These are phyloP conservation scores for Phytophthora melonis DNA, from an alignment of 352 stramenopile species.

Conservation along the genomic window DNA sequence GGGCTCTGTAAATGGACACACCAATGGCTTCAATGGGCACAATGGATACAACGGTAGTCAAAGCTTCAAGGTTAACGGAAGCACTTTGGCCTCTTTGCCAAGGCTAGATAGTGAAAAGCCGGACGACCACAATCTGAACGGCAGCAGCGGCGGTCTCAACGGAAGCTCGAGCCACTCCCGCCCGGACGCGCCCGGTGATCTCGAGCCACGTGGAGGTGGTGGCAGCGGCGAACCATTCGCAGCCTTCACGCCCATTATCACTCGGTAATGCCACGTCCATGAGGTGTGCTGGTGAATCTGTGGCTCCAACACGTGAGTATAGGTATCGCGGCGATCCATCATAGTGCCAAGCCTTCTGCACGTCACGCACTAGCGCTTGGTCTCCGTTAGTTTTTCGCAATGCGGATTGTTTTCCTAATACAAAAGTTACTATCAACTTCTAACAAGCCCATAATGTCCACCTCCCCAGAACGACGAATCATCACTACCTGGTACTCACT, in stretches of 20 bases:
- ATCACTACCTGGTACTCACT: background rate
- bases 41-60: slow-evolving; percentile 26
- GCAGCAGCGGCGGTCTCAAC: slow-evolving; percentile 29
- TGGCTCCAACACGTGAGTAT: slow-evolving; percentile 13
- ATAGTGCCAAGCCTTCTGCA: slow-evolving; percentile 21
- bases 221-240: slow-evolving; percentile 75
- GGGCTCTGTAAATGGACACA: slow-evolving; percentile 3
- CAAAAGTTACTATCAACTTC: slow-evolving; percentile 45
- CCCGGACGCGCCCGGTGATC: background rate
- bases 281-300: slow-evolving; percentile 9
- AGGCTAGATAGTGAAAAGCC: slow-evolving; percentile 32
- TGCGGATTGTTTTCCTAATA: slow-evolving; percentile 34
- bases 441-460: slow-evolving; percentile 13
- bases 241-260: slow-evolving; percentile 89
- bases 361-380: slow-evolving; percentile 18
- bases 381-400: slow-evolving; percentile 24
- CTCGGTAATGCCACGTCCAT: slow-evolving; percentile 52
- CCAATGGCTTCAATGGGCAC: slow-evolving; percentile 14
- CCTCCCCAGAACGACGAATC: background rate
- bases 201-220: slow-evolving; percentile 21
- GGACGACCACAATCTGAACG: slow-evolving; percentile 30
- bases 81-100: slow-evolving; percentile 19
- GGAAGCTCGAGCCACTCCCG: slow-evolving; percentile 25
- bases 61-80: slow-evolving; percentile 36
- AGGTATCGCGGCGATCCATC: slow-evolving; percentile 5